A percentile compares a stretch with the other conserved stretches of the same genome.
These are phyloP conservation scores for Naganishia vishniacii DNA, from an alignment of 768 basidiomycete species.

Conservation along the genomic window DNA sequence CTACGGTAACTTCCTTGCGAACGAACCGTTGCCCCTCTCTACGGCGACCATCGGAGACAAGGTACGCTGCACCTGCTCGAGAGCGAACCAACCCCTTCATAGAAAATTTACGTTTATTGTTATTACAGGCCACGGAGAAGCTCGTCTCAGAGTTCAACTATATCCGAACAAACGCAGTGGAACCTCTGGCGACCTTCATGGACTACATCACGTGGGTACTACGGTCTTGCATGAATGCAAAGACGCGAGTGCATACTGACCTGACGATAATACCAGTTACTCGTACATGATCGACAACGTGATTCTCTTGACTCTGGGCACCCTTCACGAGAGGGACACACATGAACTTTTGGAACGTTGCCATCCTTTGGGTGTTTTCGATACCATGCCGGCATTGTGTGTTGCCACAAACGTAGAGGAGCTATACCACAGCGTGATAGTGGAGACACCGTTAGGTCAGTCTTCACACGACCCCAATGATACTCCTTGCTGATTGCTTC, in stretches of 20 bases:
- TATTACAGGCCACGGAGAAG: constrained; percentile 71
- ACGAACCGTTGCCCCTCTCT: constrained; percentile 86
- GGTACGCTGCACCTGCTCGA: constrained; percentile 27
- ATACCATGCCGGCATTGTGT: constrained; percentile 98
- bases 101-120: background rate
- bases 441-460: constrained; percentile 93
- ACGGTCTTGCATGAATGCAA: constrained; percentile 1
- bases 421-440: constrained; percentile 89
- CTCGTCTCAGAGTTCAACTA: constrained; percentile 98
- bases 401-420: constrained; percentile 99
- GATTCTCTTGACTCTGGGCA: constrained; percentile 92
- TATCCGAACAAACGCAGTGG: constrained; percentile 80
- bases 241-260: background rate
- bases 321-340: constrained; percentile 92
- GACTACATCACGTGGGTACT: constrained; percentile 90
- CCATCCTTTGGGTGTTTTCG: constrained; percentile 93
- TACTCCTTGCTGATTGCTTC: background rate
- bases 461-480: constrained; percentile 16
- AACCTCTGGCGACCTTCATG: constrained; percentile 82
- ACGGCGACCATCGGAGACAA: constrained; percentile 95
- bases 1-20: constrained; percentile 96
- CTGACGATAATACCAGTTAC: constrained; percentile 56
- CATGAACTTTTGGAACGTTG: constrained; percentile 93
- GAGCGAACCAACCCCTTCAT: background rate
- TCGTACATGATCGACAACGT: constrained; percentile 99